Evolutionary conservation across 2,329 filamentous ascomycete species (phyloP).

Genomic region (Escovopsis weberi): DNA sequence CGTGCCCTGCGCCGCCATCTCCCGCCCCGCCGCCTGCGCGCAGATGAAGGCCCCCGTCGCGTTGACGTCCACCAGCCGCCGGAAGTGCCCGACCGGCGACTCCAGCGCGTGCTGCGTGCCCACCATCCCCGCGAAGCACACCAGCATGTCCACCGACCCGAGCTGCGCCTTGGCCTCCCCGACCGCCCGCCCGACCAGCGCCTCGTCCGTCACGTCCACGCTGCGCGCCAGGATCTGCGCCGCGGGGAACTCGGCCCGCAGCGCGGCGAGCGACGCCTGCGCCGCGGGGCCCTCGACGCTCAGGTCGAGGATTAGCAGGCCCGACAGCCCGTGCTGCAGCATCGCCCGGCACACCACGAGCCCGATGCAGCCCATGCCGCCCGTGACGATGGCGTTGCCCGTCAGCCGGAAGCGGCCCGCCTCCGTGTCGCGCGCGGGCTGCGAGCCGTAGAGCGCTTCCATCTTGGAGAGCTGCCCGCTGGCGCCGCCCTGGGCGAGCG

Average conservation of each 20-base stretch:
- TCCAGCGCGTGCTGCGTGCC: constrained; percentile 45
- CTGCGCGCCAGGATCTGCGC: constrained; percentile 4
- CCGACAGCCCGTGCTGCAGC: constrained; percentile 50
- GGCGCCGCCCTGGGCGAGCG: constrained; percentile 7
- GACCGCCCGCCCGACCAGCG: constrained; percentile 6
- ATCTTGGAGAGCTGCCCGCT: no score
- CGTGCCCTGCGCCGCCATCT: constrained; percentile 35
- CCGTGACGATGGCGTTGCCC: constrained; percentile 28
- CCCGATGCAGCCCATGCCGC: constrained; percentile 24
- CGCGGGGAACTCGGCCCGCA: constrained; percentile 9
- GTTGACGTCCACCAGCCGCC: constrained; percentile 54
- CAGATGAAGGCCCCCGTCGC: constrained; percentile 56
- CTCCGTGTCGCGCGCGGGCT: constrained; percentile 5
- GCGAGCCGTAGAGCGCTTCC: background rate
- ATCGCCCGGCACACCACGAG: constrained; percentile 45
- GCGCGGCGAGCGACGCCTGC: background rate
- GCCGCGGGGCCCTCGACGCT: constrained; percentile 25
- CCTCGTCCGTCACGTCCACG: constrained; percentile 11
- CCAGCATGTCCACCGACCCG: constrained; percentile 11
- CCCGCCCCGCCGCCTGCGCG: constrained; percentile 44
- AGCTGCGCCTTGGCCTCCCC: constrained; percentile 2
- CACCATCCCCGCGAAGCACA: constrained; percentile 45
- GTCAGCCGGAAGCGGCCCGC: constrained; percentile 17
- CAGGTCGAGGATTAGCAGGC: constrained; percentile 47
- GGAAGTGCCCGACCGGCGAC: constrained; percentile 31